Base-by-base conservation (phyloP, 495 filamentous ascomycete genomes). In the Staphylotrichum longicolle region DNA sequence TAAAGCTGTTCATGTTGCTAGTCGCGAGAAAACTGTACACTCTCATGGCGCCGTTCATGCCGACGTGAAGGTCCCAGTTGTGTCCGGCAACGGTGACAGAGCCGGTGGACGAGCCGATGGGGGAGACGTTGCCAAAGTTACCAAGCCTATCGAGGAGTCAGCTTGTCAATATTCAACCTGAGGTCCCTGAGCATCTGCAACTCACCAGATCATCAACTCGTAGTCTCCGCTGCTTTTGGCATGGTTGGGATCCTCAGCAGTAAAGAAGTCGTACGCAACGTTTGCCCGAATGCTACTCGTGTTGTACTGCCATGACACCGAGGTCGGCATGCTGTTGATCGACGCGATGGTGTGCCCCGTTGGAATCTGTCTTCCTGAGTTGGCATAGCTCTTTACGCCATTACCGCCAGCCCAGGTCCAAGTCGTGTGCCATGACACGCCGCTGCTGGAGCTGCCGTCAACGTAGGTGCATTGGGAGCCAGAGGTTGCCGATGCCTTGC, bases 131-230 rank as follows among this genome's bases (percentile, higher is more conserved):
- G 14, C 77, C 78, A 53, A 69, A 73, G 7, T 65, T 54, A 0
- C 59, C 78, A 1, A 80, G 72, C 78, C 75, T 68, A 1, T 7
- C 4, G 6, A 32, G 10, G 1, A 30, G 57, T 39, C 20, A 51
- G 55, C 55, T 11, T 7, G 12, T 27, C 9, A 45, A 34, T 33
- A 8, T 49, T 7, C 9, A 0, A 3, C 8, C 7, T 15, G 14
- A 27, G 45, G 20, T 27, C 0, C 20, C 20, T 1, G 20, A 27
- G 20, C 20, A 0, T 8, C 11, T 53, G n/a, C 3, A 68, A 33
- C 72, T 61, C 61, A 80, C 77, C 78, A 82, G 20, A 82, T 74
- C 79, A 80, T 80, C 33, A 82, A 62, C 59, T 82, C 78, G 59
- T 78, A 80, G 52, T 82, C 77, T 15, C 78, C 78, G 35, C 73